phyloP scores from a whole-genome alignment of 1,284 basidiomycete species.

The Hemileia vastatrix region DNA sequence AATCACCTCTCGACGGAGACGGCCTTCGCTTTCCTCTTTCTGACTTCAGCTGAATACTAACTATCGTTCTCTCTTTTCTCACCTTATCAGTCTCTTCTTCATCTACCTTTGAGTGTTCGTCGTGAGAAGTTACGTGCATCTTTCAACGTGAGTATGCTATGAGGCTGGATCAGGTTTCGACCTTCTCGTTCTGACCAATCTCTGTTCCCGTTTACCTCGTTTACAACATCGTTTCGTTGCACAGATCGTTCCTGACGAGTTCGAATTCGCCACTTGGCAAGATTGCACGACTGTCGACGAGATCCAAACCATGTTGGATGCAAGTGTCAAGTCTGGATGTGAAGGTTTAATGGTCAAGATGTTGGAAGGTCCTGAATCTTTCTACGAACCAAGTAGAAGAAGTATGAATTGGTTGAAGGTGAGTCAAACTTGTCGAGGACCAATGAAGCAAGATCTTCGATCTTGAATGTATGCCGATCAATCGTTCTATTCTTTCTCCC shows the following conservation, averaged over 20 bases:
- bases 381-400: constrained; percentile 38
- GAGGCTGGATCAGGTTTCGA: background rate
- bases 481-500: background rate
- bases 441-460: background rate
- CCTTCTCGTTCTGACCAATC: too few species aligned
- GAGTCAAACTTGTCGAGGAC: background rate
- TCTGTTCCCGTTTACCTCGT: background rate
- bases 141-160: constrained; percentile 23
- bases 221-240: background rate
- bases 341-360: constrained; percentile 45
- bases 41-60: background rate
- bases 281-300: constrained; percentile 40
- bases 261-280: constrained; percentile 36
- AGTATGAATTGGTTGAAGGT: constrained; percentile 42
- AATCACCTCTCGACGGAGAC: background rate
- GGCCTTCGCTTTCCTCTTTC: background rate
- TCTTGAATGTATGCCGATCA: background rate
- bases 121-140: constrained; percentile 29
- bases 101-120: constrained; percentile 28
- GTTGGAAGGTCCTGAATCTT: constrained; percentile 37
- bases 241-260: constrained; percentile 35
- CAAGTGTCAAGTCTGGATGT: constrained; percentile 37
- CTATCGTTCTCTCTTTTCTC: background rate
- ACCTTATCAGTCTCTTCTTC: constrained; percentile 28
- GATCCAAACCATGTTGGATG: constrained; percentile 40